Evolutionary conservation across 2,329 filamentous ascomycete species (phyloP), one percentile per base, ranked within the genome.

Genomic region (Colletotrichum noveboracense): DNA sequence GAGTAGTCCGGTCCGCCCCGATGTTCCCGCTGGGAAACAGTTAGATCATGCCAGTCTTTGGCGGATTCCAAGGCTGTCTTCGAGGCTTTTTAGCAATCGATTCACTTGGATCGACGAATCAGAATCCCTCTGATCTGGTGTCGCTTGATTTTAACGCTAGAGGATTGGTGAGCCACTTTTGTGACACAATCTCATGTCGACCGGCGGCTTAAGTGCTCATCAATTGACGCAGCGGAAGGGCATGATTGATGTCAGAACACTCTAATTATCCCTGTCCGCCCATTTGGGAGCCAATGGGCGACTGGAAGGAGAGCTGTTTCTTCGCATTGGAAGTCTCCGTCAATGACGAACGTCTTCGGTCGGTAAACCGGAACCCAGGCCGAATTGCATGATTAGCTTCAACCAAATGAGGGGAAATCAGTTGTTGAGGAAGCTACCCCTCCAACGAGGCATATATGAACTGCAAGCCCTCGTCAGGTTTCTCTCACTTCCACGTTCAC

Each of bases 311-410:
- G 26, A 28, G 36, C 30, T 55, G 26, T n/a, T 32, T 26, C 9
- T 16, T 12, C 6, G n/a, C 4, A 48, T 10, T 12, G 9, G 18
- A 26, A 28, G 24, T 24, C 21, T 30, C 66, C 32, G 55, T 60
- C 34, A 55, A 56, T 75, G 72, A 75, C 62, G 61, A 38, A 36
- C 24, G 13, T 55, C 9, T 32, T 26, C 36, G 16, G 30, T 73
- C 56, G 30, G 70, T 10, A 24, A 12, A 26, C 61, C 55, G 62
- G 52, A 55, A 43, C 28, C 5, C 61, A 58, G 16, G 55, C 64
- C 70, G 56, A 62, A 56, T 52, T 75, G 73, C 73, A 68, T 52
- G 32, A 68, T 73, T 75, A 65, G 70, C 69, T 68, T 75, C 70
- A 26, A 21, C 36, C 24, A 67, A 75, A 64, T 67, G 73, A 75